A percentile compares a stretch with the other conserved stretches of the same genome.
phyloP scores from a whole-genome alignment of 108 stramenopile genomes.

The Nannochloropsis gaditana region DNA sequence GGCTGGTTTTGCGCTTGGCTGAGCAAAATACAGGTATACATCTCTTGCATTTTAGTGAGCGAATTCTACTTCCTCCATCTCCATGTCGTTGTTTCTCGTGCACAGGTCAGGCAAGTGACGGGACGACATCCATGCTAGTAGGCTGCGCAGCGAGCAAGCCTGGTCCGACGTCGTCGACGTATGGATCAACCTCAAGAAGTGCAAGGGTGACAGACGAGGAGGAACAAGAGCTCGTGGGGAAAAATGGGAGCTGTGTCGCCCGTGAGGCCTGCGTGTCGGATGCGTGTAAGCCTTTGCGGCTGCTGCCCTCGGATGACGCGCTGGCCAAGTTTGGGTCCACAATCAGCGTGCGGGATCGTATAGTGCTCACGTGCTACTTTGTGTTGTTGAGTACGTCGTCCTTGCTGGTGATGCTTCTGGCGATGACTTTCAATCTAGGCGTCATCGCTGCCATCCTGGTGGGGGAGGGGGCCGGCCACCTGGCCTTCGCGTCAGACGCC shows the following conservation, averaged over 20 bases:
- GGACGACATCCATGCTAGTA: not conserved
- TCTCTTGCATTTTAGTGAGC: not conserved
- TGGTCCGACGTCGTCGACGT: not conserved
- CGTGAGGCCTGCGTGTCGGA: too few species aligned
- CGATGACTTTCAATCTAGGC: not conserved
- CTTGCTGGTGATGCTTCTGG: conserved; percentile 2
- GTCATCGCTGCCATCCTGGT: not conserved
- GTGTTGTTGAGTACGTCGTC: not conserved
- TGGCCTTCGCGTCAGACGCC: not conserved
- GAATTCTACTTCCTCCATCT: not conserved
- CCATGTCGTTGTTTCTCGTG: too few species aligned
- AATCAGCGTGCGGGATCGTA: not conserved
- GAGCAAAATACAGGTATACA: conserved; percentile 2
- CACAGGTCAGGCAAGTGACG: not conserved
- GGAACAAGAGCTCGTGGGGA: not conserved
- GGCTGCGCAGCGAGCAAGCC: not conserved
- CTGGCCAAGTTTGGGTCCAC: not conserved
- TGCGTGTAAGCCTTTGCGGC: not conserved
- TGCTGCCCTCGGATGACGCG: not conserved
- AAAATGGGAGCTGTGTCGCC: not conserved
- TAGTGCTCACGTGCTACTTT: not conserved
- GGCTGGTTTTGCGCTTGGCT: conserved; percentile 2
- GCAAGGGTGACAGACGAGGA: not conserved
- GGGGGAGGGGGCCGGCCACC: conserved; percentile 8
- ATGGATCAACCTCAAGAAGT: not conserved